Percentiles rank a stretch among this genome's conserved stretches.
These are phyloP conservation scores for Uronychia setigera DNA, from an alignment of 73 alveolate genomes.

Conservation along the genomic window DNA sequence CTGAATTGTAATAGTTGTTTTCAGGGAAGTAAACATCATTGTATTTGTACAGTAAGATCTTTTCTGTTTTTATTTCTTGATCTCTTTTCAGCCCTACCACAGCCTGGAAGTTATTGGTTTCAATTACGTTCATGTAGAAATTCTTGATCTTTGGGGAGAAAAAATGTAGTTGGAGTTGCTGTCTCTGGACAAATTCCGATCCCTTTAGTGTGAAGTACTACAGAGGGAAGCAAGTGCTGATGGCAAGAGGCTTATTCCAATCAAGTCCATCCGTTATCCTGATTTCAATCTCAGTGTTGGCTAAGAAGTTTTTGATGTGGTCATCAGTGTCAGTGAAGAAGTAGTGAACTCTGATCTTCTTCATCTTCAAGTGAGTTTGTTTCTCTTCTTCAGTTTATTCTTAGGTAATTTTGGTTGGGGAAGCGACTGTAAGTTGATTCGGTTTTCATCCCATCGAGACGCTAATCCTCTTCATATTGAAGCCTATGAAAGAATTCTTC, in stretches of 20 bases:
- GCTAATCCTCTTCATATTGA: background rate
- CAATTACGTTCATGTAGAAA: slow-evolving; percentile 14
- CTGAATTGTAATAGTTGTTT: slow-evolving; percentile 61
- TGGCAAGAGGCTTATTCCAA: slow-evolving; percentile 65
- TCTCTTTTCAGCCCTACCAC: slow-evolving; percentile 16
- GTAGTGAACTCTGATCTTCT: slow-evolving; percentile 76
- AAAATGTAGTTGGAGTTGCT: slow-evolving; percentile 14
- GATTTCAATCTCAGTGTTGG: slow-evolving; percentile 74
- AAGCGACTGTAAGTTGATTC: background rate
- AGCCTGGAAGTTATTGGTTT: slow-evolving; percentile 2
- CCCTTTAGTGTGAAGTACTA: slow-evolving; percentile 35
- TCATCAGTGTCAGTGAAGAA: slow-evolving; percentile 70
- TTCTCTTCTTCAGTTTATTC: slow-evolving; percentile 13
- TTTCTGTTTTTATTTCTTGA: slow-evolving; percentile 41
- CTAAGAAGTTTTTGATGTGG: slow-evolving; percentile 61
- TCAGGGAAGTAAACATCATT: slow-evolving; percentile 71
- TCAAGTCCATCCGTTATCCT: slow-evolving; percentile 77
- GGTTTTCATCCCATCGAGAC: no score
- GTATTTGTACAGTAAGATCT: slow-evolving; percentile 46
- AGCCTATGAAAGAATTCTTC: no score
- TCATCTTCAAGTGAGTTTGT: slow-evolving; percentile 7
- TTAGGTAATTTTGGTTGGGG: background rate
- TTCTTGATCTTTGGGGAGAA: slow-evolving; percentile 11
- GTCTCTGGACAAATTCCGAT: slow-evolving; percentile 21
- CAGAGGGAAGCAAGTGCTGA: slow-evolving; percentile 45